Conservation (phyloP, 345 rosid species). For the Salix viminalis region DNA sequence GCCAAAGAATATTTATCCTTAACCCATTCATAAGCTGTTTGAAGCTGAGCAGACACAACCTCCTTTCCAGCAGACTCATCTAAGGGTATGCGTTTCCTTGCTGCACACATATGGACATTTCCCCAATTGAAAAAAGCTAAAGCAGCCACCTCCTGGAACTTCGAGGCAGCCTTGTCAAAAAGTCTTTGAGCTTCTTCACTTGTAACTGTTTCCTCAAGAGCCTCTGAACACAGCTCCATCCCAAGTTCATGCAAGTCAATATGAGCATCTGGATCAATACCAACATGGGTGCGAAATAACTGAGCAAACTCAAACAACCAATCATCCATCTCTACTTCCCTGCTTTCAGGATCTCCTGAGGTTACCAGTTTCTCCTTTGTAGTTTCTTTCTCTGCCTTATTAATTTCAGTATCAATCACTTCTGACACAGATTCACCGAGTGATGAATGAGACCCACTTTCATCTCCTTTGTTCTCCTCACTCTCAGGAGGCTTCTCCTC, state of each 20-base stretch:
- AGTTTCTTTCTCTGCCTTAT: conserved; percentile 47
- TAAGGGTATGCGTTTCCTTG: conserved; percentile 88
- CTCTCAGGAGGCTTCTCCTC: conserved; percentile 55
- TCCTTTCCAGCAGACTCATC: conserved; percentile 81
- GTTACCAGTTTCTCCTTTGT: conserved; percentile 47
- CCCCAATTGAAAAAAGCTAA: conserved; percentile 98
- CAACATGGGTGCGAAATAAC: conserved; percentile 80
- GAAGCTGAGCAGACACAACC: conserved; percentile 64
- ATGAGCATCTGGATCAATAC: conserved; percentile 96
- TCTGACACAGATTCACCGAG: conserved; percentile 47
- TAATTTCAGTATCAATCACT: conserved; percentile 43
- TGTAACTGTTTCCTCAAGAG: conserved; percentile 91
- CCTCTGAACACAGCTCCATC: conserved; percentile 98
- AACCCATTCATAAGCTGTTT: conserved; percentile 85
- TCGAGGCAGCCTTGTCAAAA: conserved; percentile 85
- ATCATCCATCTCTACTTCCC: conserved; percentile 95
- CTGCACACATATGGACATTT: conserved; percentile 96
- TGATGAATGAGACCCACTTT: conserved; percentile 45
- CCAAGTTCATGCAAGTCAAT: conserved; percentile 92
- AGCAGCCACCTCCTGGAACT: conserved; percentile 98
- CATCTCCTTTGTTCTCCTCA: conserved; percentile 58
- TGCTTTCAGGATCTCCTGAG: conserved; percentile 66
- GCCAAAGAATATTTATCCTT: conserved; percentile 85
- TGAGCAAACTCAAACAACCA: conserved; percentile 97
- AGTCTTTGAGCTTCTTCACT: conserved; percentile 83